Conservation (phyloP, 441 rosid species). For the Populus trichocarpa region DNA sequence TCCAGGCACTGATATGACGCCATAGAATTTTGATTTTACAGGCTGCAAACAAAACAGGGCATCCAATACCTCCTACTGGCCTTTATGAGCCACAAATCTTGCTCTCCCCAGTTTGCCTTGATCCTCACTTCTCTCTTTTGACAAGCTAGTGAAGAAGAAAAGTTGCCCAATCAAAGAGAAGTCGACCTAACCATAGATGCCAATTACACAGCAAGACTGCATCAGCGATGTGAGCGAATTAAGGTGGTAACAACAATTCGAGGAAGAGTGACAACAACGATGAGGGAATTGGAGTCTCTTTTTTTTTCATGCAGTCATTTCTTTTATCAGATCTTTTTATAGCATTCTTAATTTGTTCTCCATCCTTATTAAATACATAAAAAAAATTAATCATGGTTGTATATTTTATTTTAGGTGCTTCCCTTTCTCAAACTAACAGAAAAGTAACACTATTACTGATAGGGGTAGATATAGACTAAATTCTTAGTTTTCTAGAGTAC, state of each 20-base stretch:
- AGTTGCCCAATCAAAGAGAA: too few relatives aligned
- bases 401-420: too few relatives aligned
- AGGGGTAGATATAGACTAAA: too few relatives aligned
- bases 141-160: too few relatives aligned
- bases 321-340: background rate
- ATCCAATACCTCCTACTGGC: constrained; percentile 55
- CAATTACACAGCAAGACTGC: background rate
- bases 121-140: constrained; percentile 3
- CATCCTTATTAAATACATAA: too few relatives aligned
- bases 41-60: constrained; percentile 35
- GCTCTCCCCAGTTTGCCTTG: constrained; percentile 44
- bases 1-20: constrained; percentile 47
- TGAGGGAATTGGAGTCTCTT: background rate
- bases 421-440: too few relatives aligned
- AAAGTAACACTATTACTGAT: too few relatives aligned
- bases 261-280: background rate
- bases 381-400: too few relatives aligned
- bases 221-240: background rate
- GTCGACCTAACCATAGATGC: background rate
- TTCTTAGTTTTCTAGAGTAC: too few relatives aligned
- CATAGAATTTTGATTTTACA: constrained; percentile 32
- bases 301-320: background rate
- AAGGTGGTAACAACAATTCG: background rate
- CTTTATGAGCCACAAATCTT: constrained; percentile 45
- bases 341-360: too few relatives aligned